Evolutionary conservation across 2,329 filamentous ascomycete species (phyloP), one percentile per base, ranked within the genome.

Genomic region (Colletotrichum aenigma): DNA sequence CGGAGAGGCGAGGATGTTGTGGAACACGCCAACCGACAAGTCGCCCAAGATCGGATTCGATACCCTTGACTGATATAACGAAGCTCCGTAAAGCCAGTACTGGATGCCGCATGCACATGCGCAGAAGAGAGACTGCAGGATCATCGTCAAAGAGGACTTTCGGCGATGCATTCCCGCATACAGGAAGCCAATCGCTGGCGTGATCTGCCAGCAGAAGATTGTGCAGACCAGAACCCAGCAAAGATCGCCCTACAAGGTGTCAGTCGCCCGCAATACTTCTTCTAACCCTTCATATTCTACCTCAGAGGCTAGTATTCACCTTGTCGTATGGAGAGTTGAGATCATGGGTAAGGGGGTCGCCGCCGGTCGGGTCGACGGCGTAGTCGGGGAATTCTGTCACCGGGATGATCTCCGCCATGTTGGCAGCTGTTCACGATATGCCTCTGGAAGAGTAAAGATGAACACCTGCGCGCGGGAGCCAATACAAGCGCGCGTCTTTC

Each of bases 11-110:
- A 85, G 79, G 10, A 85, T 82, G 43, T 84, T 82, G 66, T 81
- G 81, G 56, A 85, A 80, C 4, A 78, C 84, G 0, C 81, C 83
- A 48, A 84, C 75, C 1, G 83, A 85, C n/a, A 85, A 30, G 66
- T 85, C 82, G 13, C 84, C 84, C 30, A 82, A 70, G 21, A 85
- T 82, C 1, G 83, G 83, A 24, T 84, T 84, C 0, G 82, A 81
- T 0, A 83, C 83, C 9, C 80, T 82, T 12, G 84, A 81, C 56
- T 83, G 79, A 65, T 88, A 87, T 2, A 88, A 80, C 0, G 85
- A 87, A 64, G 87, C 86, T 7, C 87, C 87, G 73, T 87, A 88
- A 4, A 88, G 81, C 87, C 86, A 88, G 78, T 85, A 88, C 67
- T 88, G 87, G 10, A 88, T 86, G 2, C 86, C 86, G 64, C 83